Conservation (phyloP, 1,284 basidiomycete species). For the Fomes fomentarius region DNA sequence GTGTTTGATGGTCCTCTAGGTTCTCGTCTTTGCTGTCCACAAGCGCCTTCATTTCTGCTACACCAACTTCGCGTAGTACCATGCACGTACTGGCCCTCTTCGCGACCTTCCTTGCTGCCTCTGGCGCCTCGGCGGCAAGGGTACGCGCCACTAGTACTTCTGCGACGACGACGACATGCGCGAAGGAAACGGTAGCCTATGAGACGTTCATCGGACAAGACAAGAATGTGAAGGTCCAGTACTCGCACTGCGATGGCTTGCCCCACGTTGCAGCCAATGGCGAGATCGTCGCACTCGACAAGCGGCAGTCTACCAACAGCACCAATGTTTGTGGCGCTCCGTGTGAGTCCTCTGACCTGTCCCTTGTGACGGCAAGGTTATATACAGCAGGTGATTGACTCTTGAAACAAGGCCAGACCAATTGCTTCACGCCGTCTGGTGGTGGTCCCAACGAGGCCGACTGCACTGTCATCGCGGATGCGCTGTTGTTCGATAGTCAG, state of each 20-base stretch:
- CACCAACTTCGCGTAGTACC: background rate
- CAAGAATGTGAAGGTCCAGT: constrained; percentile 38
- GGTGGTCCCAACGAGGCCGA: constrained; percentile 51
- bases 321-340: constrained; percentile 44
- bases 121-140: constrained; percentile 18
- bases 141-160: constrained; percentile 5
- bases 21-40: too few species aligned
- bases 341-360: constrained; percentile 34
- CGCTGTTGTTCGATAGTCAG: constrained; percentile 48
- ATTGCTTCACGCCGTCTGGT: constrained; percentile 46
- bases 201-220: constrained; percentile 38
- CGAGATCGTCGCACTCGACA: constrained; percentile 10
- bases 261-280: constrained; percentile 3
- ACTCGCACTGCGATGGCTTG: constrained; percentile 34
- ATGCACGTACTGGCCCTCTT: constrained; percentile 15
- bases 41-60: background rate
- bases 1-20: too few species aligned
- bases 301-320: constrained; percentile 18
- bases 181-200: constrained; percentile 27
- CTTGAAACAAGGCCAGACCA: constrained; percentile 39
- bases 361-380: background rate
- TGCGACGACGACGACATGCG: constrained; percentile 11
- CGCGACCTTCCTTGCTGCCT: constrained; percentile 14
- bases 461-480: constrained; percentile 50
- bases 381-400: background rate